Evolutionary conservation across 768 basidiomycete species (phyloP), one percentile per base, ranked within the genome.

Genomic region (Russula ochroleuca): DNA sequence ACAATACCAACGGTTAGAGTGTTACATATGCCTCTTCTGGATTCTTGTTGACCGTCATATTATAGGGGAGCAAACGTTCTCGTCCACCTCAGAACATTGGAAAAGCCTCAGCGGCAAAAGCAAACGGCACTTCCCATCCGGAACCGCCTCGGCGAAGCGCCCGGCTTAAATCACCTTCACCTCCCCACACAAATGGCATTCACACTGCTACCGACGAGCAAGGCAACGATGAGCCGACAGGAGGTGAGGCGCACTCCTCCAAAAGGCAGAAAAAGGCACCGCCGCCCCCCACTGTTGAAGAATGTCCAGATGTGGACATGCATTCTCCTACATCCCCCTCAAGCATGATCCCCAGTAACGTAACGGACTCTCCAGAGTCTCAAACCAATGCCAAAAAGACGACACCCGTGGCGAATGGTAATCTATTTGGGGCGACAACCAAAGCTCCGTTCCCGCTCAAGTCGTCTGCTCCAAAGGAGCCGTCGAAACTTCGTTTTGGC

Each of bases 401-500:
- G 14, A 21, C 45, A 33, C 52, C 67, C 21, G n/a, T 47, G 25
- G 55, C 55, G 53, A 74, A 73, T 52, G 59, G 54, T 68, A 31
- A 35, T 66, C 25, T 70, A 71, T 52, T 67, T 57, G 55, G 61
- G 35, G 62, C 65, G 55, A 53, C 72, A 65, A 31, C 25, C n/a
- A 61, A 57, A 9, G 73, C 77, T 53, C 59, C 67, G 21, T 73
- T 72, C 61, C 55, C 69, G n/a, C 70, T 74, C 47, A 87, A 85
- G 71, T 74, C 81, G 3, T 82, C 78, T 31, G 80, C 80, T 10
- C 90, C 90, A 1, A 88, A 85, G 70, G 87, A 88, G 60, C 88
- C 90, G 2, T 90, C 90, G 63, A 91, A 90, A 70, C 78, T 92
- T 61, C 83, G 90, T 31, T 87, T 80, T 68, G 88, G 88, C 68